Base-by-base conservation (phyloP, 352 stramenopile species). In the Thraustochytrium striatum region DNA sequence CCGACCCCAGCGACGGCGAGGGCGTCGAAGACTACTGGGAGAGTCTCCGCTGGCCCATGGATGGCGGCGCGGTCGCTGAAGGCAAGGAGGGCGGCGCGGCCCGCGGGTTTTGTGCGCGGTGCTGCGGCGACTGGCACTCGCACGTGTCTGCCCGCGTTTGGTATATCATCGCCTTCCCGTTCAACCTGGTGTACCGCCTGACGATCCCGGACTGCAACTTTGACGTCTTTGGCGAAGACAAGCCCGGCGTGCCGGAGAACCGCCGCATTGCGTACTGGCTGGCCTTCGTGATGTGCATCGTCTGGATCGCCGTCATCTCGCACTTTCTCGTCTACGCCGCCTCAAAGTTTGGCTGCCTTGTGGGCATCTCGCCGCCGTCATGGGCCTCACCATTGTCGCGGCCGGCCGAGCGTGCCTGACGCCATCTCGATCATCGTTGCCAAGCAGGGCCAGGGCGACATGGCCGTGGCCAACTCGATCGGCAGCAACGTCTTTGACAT, bases 401-500 rank as follows among this genome's bases (percentile, higher is more conserved):
- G 81, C 81, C 3, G 85, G 85, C 39, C 85, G 13, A 83, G 58
- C n/a, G 73, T 88, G 28, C 85, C 85, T 21, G 85, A 88, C 69
- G 65, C 82, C 25, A 79, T 88, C 25, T 72, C 70, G n/a, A 83
- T 88, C 52, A 85, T 86, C 39, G 85, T 87, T 35, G 85, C 85
- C 30, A 75, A 69, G 35, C 84, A 88, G 47, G 85, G 85, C 32
- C 69, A 83, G 19, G 87, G 86, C 25, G 89, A 93, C 62, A 90
- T 91, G 78, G 89, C 89, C 39, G 85, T 94, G 5, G 84, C 82
- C 1, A 92, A 91, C 84, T 86, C 88, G 0, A 90, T 94, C 69
- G 88, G 89, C 25, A 88, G 79, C 16, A 93, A 94, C 78, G 88
- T 89, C 11, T 94, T 93, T 82, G 90, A 92, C 65, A 91, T 93